Conservation (phyloP, 768 basidiomycete genomes). For the Candolleomyces eurysporus region DNA sequence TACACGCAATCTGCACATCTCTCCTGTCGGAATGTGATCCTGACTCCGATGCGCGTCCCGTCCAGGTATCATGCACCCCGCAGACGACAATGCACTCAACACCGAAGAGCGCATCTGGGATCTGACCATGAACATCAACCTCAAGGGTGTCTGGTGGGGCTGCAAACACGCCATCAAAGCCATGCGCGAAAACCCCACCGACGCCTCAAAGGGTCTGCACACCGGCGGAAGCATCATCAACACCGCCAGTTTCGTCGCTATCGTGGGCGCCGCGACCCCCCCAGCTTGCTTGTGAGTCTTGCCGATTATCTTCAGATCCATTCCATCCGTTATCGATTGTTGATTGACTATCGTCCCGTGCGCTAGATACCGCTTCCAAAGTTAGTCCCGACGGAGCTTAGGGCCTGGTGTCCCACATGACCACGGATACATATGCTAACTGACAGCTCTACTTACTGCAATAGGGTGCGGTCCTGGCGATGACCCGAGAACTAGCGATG, state of each 20-base stretch:
- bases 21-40: no score
- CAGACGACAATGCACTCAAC: constrained; percentile 91
- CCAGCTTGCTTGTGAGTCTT: constrained; percentile 85
- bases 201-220: constrained; percentile 75
- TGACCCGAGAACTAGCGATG: constrained; percentile 97
- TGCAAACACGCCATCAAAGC: constrained; percentile 97
- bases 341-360: constrained; percentile 11
- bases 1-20: constrained; percentile 20
- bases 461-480: constrained; percentile 94
- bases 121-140: constrained; percentile 88
- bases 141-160: constrained; percentile 99
- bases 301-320: neutral
- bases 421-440: no score
- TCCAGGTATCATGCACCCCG: constrained; percentile 95
- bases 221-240: constrained; percentile 94
- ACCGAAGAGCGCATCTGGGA: constrained; percentile 98
- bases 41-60: no score
- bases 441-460: neutral
- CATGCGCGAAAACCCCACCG: constrained; percentile 90
- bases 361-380: constrained; percentile 92
- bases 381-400: constrained; percentile 28
- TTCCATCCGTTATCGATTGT: constrained; percentile 2
- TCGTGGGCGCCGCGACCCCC: constrained; percentile 95
- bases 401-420: no score
- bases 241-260: constrained; percentile 94